Percentiles rank a stretch among this genome's conserved stretches.
Conservation (phyloP, 345 rosid genomes). For the Microthlaspi erraticum region DNA sequence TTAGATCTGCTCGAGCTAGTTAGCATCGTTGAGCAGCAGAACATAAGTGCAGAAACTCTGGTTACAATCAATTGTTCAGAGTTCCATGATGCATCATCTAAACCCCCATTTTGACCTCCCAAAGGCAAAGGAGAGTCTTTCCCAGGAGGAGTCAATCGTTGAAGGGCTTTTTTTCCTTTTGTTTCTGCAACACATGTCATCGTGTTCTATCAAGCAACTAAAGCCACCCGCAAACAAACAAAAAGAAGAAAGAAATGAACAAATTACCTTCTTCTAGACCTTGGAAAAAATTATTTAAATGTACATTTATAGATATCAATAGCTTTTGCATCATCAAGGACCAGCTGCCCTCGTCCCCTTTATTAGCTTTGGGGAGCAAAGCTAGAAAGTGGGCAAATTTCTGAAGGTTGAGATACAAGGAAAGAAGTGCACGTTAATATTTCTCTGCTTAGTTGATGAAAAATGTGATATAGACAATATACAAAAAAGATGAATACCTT, state of each 20-base stretch:
- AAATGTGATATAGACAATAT: not conserved
- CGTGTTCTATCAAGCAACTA: slow-evolving; percentile 16
- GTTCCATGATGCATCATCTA: slow-evolving; percentile 53
- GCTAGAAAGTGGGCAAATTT: slow-evolving; percentile 78
- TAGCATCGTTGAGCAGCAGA: slow-evolving; percentile 72
- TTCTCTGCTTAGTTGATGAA: slow-evolving; percentile 27
- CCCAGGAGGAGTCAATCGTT: slow-evolving; percentile 73
- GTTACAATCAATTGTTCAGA: slow-evolving; percentile 52
- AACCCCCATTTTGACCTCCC: slow-evolving; percentile 58
- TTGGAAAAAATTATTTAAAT: slow-evolving; percentile 69
- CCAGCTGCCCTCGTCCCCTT: slow-evolving; percentile 85
- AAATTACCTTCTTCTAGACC: slow-evolving; percentile 84
- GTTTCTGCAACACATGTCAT: slow-evolving; percentile 54
- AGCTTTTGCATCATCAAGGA: slow-evolving; percentile 70
- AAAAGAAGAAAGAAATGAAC: slow-evolving; percentile 15
- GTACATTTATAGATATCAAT: slow-evolving; percentile 59
- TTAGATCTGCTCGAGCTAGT: slow-evolving; percentile 67
- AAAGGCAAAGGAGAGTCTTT: slow-evolving; percentile 68
- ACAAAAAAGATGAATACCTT: slow-evolving; percentile 54
- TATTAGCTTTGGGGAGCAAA: slow-evolving; percentile 78
- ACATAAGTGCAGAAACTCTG: slow-evolving; percentile 59
- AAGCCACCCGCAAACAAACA: slow-evolving; percentile 14
- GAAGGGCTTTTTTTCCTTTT: slow-evolving; percentile 62
- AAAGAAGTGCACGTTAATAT: slow-evolving; percentile 14
- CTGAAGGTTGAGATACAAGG: slow-evolving; percentile 51